Base-by-base conservation (phyloP, 2,329 filamentous ascomycete species). In the Colletotrichum limetticola region DNA sequence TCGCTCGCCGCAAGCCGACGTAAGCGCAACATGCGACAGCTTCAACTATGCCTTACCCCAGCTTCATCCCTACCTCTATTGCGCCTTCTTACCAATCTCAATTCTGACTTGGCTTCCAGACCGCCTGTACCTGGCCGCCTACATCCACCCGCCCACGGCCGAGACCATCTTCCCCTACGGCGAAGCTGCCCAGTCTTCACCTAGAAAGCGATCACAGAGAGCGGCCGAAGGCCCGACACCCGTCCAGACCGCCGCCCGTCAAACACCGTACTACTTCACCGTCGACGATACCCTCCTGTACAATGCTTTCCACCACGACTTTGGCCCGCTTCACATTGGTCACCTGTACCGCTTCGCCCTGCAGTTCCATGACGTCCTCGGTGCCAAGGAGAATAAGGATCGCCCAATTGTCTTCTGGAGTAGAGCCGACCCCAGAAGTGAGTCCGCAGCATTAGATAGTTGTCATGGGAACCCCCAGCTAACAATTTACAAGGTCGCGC, bases 291-390 rank as follows among this genome's bases (percentile, higher is more conserved):
- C 88, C 53, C 91, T 99, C 57, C 89, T 98, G 59, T 99, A 99
- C 88, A 99, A 99, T 83, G 95, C 96, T 37, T 99, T 99, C 84
- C 95, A 98, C 85, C 95, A 97, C 79, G 97, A 99, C 85, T 99
- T 99, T 83, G 97, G 97, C 78, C 97, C 97, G 79, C 88, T 99
- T 72, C 97, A 99, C 86, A 97, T 99, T 77, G 97, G 97, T 30
- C 97, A 99, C 82, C 87, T 99, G 53, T 99, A 98, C 87, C 91
- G 97, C 75, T 99, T 98, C 82, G 96, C 97, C 5, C 94, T 98
- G 66, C 93, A 96, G 78, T 95, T 99, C 81, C 97, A 99, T 81
- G 96, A 98, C 78, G 95, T 98, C 59, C 89, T 99, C 46, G 96
- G 94, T 19, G 95, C 95, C 71, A 94, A 95, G 75, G 94, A 95